phyloP scores from a whole-genome alignment of 768 basidiomycete genomes.

The Astraeus odoratus region DNA sequence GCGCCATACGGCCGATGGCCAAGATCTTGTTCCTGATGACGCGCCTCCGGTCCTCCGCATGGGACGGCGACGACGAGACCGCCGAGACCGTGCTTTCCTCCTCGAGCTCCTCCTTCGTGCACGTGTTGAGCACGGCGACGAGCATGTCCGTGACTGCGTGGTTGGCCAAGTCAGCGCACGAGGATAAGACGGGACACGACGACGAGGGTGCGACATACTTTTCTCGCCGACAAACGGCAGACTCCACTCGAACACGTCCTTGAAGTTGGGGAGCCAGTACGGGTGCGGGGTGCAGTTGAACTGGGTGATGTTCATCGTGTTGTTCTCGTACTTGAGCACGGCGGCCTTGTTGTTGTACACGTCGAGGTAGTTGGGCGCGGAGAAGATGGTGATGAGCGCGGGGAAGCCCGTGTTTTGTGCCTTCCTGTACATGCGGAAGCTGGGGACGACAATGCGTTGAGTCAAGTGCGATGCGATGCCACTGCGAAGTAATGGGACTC shows the following conservation, averaged over 20 bases:
- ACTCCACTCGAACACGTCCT: constrained; percentile 98
- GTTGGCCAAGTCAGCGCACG: background rate
- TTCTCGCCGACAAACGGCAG: constrained; percentile 95
- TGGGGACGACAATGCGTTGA: constrained; percentile 19
- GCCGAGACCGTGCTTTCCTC: constrained; percentile 47
- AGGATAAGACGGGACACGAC: background rate
- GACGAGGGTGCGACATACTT: constrained; percentile 46
- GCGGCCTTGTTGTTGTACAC: constrained; percentile 96
- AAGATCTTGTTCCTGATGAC: constrained; percentile 71
- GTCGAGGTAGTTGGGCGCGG: constrained; percentile 94
- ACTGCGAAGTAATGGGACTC: constrained; percentile 15
- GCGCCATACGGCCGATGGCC: constrained; percentile 61
- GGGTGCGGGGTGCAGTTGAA: constrained; percentile 78
- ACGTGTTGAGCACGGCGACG: constrained; percentile 91
- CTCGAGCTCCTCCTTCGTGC: constrained; percentile 92
- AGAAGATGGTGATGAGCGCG: constrained; percentile 96
- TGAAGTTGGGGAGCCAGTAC: constrained; percentile 95
- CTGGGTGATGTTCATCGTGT: constrained; percentile 92
- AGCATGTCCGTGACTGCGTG: constrained; percentile 91
- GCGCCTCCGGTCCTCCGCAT: constrained; percentile 34
- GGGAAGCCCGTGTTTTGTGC: constrained; percentile 92
- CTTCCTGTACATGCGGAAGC: constrained; percentile 91
- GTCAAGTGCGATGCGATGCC: background rate
- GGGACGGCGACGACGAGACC: constrained; percentile 12
- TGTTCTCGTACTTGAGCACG: constrained; percentile 94